Conservation (phyloP, 441 rosid genomes). For the Arabidopsis hybrid region DNA sequence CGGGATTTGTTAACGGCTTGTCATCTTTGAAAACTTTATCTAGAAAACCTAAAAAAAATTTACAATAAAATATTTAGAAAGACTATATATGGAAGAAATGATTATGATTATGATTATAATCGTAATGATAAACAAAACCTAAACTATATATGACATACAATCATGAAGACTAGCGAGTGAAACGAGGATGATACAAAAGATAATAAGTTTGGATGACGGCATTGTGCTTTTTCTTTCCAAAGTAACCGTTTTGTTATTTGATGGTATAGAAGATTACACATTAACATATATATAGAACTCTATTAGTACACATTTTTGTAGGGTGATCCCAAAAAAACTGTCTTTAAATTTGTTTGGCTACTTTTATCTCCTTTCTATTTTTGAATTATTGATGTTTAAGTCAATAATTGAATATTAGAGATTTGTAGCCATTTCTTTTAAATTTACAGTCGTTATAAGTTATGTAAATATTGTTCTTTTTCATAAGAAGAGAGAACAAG, state of each 20-base stretch:
- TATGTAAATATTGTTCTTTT: too few relatives aligned
- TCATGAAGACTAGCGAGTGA: not conserved
- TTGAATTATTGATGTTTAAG: not conserved
- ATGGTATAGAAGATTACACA: not conserved
- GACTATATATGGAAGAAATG: not conserved
- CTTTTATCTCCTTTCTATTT: not conserved
- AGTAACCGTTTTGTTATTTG: not conserved
- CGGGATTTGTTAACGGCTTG: not conserved
- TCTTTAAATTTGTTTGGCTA: not conserved
- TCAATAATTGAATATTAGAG: too few relatives aligned
- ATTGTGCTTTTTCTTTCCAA: not conserved
- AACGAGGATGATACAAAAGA: constrained; percentile 3
- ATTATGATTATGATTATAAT: not conserved
- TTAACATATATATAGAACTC: not conserved
- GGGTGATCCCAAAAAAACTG: not conserved
- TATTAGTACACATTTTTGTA: not conserved
- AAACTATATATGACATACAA: constrained; percentile 1
- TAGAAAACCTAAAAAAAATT: not conserved
- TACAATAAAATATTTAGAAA: not conserved
- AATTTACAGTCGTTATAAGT: too few relatives aligned
- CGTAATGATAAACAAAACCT: not conserved
- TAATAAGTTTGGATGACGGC: not conserved
- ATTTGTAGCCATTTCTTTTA: too few relatives aligned
- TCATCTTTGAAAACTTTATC: not conserved
- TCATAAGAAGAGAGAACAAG: too few relatives aligned